phyloP scores from a whole-genome alignment of 208 protist species.

The Trypanosoma conorhini region DNA sequence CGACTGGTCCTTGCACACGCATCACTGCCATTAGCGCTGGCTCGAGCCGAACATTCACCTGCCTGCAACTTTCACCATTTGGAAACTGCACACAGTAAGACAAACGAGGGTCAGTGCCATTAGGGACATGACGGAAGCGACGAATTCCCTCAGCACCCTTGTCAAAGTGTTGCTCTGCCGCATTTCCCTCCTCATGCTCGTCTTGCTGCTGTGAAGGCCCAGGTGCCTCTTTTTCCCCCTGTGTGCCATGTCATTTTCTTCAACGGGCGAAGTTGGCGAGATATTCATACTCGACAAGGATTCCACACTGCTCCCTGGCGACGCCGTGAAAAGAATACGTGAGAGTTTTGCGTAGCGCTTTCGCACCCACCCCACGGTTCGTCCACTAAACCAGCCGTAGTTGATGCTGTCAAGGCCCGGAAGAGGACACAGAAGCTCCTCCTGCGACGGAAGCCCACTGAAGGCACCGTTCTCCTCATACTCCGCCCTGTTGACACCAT shows the following conservation, averaged over 20 bases:
- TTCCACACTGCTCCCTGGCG: conserved; percentile 1
- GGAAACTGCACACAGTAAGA: conserved; percentile 83
- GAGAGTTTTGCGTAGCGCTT: conserved; percentile 66
- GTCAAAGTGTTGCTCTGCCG: conserved; percentile 15
- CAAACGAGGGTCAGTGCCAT: conserved; percentile 48
- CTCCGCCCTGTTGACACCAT: conserved; percentile 4
- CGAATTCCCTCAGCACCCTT: conserved; percentile 40
- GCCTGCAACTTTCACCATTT: conserved; percentile 83
- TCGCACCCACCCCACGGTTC: conserved; percentile 56
- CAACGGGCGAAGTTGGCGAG: background rate
- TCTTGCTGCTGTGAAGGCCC: background rate
- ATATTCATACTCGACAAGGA: background rate
- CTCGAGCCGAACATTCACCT: conserved; percentile 87
- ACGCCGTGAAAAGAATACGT: conserved; percentile 47
- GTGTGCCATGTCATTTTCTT: background rate
- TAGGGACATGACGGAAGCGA: conserved; percentile 48
- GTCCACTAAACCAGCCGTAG: conserved; percentile 77
- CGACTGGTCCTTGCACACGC: conserved; percentile 73
- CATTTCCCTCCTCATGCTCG: background rate
- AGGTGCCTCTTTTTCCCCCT: background rate
- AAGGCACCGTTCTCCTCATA: conserved; percentile 14
- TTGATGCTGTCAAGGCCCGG: conserved; percentile 87
- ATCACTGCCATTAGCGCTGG: conserved; percentile 86
- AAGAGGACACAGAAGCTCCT: conserved; percentile 78
- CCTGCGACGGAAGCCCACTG: background rate